Conservation (phyloP, 495 filamentous ascomycete species). For the Bryoglossum gracile region DNA sequence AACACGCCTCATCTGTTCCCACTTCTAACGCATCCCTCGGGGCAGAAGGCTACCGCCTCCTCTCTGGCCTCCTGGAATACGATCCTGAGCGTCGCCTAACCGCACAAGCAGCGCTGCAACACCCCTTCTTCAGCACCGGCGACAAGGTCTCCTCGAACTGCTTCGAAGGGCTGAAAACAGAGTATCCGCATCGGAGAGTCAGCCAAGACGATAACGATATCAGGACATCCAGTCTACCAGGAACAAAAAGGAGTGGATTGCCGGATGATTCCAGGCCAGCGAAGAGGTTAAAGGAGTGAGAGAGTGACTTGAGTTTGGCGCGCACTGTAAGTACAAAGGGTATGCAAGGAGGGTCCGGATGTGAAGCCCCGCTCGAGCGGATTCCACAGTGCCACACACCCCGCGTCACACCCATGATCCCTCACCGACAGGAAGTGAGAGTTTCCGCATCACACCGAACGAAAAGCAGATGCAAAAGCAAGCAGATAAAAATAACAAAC, state of each 20-base stretch:
- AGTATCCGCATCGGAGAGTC: constrained; percentile 86
- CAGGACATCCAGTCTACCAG: constrained; percentile 74
- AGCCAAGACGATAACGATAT: constrained; percentile 95
- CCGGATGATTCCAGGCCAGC: constrained; percentile 69
- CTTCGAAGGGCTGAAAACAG: constrained; percentile 68
- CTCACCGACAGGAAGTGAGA: no score
- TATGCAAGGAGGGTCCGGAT: no score
- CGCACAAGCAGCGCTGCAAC: constrained; percentile 75
- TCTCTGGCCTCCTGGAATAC: constrained; percentile 79
- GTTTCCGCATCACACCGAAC: no score
- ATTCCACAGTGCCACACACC: neutral
- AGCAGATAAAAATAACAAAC: no score
- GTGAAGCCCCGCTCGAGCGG: neutral
- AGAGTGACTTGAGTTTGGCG: no score
- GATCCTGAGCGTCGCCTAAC: constrained; percentile 85
- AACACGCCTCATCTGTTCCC: constrained; percentile 38
- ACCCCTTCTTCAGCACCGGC: constrained; percentile 72
- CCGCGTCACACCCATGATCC: no score
- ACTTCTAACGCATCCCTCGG: constrained; percentile 50
- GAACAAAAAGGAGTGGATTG: constrained; percentile 83
- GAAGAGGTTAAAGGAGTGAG: constrained; percentile 61
- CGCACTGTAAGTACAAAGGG: no score
- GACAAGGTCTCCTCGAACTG: constrained; percentile 68
- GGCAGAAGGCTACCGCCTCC: constrained; percentile 68
- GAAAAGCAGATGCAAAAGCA: no score